phyloP scores from a whole-genome alignment of 2,329 filamentous ascomycete species.

The Fusarium albidum region DNA sequence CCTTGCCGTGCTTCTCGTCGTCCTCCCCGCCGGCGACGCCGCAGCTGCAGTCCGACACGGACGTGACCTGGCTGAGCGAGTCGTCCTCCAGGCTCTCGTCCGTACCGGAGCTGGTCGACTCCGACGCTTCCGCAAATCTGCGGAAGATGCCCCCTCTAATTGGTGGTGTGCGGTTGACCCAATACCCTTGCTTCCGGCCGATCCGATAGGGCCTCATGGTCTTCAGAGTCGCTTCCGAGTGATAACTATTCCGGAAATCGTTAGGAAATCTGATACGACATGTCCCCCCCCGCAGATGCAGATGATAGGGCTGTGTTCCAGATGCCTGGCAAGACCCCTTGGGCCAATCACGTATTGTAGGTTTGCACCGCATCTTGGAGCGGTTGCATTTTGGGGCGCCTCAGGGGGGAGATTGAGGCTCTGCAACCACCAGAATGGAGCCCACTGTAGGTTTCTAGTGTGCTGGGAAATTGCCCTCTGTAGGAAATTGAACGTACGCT shows the following conservation, averaged over 20 bases:
- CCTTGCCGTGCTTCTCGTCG: conserved; percentile 4
- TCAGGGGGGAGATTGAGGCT: neutral
- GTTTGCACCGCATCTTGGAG: neutral
- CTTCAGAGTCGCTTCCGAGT: conserved; percentile 59
- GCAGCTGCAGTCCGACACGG: conserved; percentile 19
- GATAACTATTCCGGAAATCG: conserved; percentile 56
- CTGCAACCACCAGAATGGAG: too few relatives aligned
- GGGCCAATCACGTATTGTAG: conserved; percentile 27
- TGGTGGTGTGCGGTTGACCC: conserved; percentile 67
- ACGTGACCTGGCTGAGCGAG: conserved; percentile 29
- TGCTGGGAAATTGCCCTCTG: too few relatives aligned
- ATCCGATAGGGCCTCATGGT: conserved; percentile 69
- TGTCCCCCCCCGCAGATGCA: conserved; percentile 10
- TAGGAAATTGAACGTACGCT: conserved; percentile 43
- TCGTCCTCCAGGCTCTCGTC: conserved; percentile 33
- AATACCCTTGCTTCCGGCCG: conserved; percentile 63
- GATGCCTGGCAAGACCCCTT: neutral
- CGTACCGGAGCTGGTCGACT: conserved; percentile 27
- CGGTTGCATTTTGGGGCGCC: conserved; percentile 7
- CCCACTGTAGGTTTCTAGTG: too few relatives aligned
- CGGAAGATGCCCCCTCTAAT: conserved; percentile 59
- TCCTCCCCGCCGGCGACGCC: conserved; percentile 3
- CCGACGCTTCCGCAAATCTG: conserved; percentile 25
- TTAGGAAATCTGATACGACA: conserved; percentile 26
- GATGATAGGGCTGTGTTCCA: neutral